phyloP scores from a whole-genome alignment of 352 stramenopile genomes.

The Phytophthora chlamydospora region DNA sequence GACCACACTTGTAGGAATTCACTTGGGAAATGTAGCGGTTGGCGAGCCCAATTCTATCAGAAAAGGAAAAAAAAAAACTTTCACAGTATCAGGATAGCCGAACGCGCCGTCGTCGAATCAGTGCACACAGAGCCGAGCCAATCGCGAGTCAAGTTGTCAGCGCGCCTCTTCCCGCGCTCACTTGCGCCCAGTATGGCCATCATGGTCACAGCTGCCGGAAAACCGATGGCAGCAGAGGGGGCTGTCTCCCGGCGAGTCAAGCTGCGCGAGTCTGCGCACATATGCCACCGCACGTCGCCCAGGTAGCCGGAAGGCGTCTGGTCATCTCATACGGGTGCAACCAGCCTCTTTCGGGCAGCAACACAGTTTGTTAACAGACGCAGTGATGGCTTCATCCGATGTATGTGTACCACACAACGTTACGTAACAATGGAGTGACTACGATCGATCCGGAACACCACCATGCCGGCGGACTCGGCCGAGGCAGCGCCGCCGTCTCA shows the following conservation, averaged over 20 bases:
- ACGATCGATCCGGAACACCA: background rate
- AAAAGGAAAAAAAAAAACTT: background rate
- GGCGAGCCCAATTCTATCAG: too few relatives aligned
- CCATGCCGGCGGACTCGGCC: background rate
- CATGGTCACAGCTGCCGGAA: constrained; percentile 18
- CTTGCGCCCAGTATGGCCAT: constrained; percentile 28
- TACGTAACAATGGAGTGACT: background rate
- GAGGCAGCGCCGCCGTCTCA: background rate
- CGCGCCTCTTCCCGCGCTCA: constrained; percentile 23
- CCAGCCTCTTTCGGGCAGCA: background rate
- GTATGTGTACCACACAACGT: constrained; percentile 15
- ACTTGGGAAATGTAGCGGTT: too few relatives aligned
- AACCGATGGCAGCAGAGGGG: constrained; percentile 19
- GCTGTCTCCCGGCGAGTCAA: background rate
- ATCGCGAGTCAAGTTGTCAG: constrained; percentile 41
- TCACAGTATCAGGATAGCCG: constrained; percentile 4
- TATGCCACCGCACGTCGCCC: background rate
- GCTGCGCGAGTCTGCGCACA: too few relatives aligned
- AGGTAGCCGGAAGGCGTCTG: constrained; percentile 9
- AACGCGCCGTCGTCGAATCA: constrained; percentile 23
- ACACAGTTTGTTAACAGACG: too few relatives aligned
- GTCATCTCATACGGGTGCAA: constrained; percentile 11
- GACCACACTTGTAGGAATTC: too few relatives aligned
- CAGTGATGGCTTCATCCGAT: constrained; percentile 24
- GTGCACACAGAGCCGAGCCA: constrained; percentile 27